Conservation (phyloP, 306 rosid genomes). For the Rosa chinensis region DNA sequence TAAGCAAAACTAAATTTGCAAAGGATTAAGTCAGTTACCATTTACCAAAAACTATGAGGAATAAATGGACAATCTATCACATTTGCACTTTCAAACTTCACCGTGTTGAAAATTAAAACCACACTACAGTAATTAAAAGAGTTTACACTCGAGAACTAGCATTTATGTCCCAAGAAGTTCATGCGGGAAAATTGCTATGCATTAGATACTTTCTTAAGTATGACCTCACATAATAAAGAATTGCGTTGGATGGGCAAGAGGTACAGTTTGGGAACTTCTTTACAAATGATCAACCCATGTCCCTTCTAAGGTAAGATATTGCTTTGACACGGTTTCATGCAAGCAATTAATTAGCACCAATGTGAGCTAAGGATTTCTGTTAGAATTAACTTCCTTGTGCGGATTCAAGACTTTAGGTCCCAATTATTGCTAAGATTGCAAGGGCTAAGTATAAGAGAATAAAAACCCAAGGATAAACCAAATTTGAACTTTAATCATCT, state of each 20-base stretch:
- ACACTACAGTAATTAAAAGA: too few species aligned
- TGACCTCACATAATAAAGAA: background rate
- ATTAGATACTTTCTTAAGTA: background rate
- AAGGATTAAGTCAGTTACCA: background rate
- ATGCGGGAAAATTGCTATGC: background rate
- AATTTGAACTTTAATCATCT: background rate
- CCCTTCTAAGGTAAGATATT: too few species aligned
- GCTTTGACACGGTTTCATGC: background rate
- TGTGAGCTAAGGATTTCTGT: background rate
- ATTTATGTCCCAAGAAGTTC: background rate
- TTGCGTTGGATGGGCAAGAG: background rate
- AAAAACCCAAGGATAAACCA: background rate
- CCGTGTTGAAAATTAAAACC: too few species aligned
- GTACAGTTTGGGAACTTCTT: background rate
- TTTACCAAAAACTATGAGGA: too few species aligned
- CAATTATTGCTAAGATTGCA: background rate
- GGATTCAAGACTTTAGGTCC: background rate
- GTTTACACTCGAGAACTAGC: background rate
- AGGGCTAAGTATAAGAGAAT: background rate
- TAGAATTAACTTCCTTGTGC: background rate
- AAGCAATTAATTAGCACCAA: background rate
- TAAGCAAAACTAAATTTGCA: conserved; percentile 25
- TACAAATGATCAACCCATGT: background rate
- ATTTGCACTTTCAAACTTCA: too few species aligned
- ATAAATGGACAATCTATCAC: too few species aligned